These are phyloP conservation scores for Chaetomiaceae sp. DNA, from an alignment of 2,329 filamentous ascomycete species.

Conservation along the genomic window DNA sequence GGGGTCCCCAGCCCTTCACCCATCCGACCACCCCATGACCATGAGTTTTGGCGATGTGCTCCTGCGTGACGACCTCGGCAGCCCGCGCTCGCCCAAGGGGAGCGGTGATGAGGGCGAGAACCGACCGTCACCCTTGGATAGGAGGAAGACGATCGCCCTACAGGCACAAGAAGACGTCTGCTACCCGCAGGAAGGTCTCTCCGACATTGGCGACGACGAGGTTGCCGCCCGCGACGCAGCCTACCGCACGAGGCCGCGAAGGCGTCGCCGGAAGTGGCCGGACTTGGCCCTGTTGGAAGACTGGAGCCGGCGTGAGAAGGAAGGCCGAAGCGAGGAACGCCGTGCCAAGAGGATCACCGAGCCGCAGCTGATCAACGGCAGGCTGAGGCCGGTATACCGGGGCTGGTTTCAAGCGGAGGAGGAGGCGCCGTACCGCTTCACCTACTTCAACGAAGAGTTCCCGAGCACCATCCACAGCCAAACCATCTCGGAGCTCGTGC, in stretches of 20 bases:
- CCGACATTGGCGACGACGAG: conserved; percentile 78
- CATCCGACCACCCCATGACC: conserved; percentile 42
- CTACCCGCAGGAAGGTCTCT: conserved; percentile 75
- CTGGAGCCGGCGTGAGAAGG: conserved; percentile 88
- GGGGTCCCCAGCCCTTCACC: conserved; percentile 52
- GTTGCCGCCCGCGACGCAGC: conserved; percentile 41
- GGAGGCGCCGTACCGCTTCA: conserved; percentile 89
- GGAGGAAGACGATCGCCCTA: conserved; percentile 56
- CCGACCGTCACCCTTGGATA: conserved; percentile 36
- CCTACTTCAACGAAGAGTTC: conserved; percentile 97
- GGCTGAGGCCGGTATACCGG: conserved; percentile 73
- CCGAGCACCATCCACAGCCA: conserved; percentile 94
- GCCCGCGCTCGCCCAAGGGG: conserved; percentile 19
- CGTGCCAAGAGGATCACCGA: conserved; percentile 90
- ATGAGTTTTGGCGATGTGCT: conserved; percentile 66
- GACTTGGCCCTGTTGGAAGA: conserved; percentile 80
- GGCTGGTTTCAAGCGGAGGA: conserved; percentile 86
- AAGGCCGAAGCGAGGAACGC: conserved; percentile 74
- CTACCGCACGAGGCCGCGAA: conserved; percentile 40
- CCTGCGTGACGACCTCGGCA: conserved; percentile 60
- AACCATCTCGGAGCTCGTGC: conserved; percentile 87
- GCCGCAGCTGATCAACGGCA: conserved; percentile 84
- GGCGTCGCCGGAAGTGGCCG: conserved; percentile 75
- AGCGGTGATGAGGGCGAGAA: conserved; percentile 15
- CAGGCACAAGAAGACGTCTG: conserved; percentile 84